phyloP scores from a whole-genome alignment of 192 early-diverging fungal genomes.

The Coemansia sp. region DNA sequence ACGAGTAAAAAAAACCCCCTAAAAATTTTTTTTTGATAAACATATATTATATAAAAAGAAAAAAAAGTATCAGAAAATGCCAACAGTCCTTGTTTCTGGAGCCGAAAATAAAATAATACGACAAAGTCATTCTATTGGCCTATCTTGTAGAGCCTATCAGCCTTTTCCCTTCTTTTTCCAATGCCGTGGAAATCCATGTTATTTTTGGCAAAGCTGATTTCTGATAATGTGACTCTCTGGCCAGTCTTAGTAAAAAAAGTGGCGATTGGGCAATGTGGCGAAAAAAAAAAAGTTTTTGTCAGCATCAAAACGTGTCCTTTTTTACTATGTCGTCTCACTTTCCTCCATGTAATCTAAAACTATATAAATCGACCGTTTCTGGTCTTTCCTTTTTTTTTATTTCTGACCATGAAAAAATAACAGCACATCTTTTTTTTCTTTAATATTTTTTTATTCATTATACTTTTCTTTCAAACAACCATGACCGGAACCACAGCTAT shows the following conservation, averaged over 20 bases:
- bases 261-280: not conserved
- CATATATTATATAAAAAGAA: no score
- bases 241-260: not conserved
- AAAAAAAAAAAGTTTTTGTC: not conserved
- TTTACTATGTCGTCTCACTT: no score
- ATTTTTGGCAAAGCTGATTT: not conserved
- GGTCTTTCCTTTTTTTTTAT: not conserved
- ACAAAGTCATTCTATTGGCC: no score
- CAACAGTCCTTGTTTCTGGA: not conserved
- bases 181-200: no score
- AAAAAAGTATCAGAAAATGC: no score
- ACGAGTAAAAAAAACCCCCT: not conserved
- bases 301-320: not conserved
- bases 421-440: not conserved
- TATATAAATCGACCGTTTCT: no score
- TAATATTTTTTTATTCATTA: not conserved
- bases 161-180: no score
- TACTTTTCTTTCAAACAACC: not conserved
- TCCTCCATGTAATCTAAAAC: no score
- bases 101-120: not conserved
- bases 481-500: conserved; percentile 9
- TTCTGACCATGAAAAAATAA: not conserved
- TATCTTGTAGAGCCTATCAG: no score
- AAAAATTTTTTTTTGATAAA: not conserved
- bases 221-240: not conserved